phyloP scores from a whole-genome alignment of 768 basidiomycete species.

The Leccinum rimulosum region DNA sequence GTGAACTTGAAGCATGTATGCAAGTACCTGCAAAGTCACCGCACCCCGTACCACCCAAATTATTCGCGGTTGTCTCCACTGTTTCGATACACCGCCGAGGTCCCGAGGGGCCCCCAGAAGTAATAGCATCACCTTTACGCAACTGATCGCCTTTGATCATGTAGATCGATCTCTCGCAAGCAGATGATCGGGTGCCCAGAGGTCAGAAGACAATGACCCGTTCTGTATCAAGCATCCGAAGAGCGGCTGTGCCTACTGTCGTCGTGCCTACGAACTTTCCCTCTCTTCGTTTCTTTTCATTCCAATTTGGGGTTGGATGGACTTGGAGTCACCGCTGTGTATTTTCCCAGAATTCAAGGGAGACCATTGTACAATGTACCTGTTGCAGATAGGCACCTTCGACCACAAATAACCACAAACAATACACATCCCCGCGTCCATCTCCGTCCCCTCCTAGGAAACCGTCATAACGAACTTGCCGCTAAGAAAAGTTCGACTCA shows the following conservation, averaged over 20 bases:
- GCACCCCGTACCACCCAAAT: not conserved
- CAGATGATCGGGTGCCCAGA: not conserved
- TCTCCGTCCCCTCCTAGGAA: conserved; percentile 12
- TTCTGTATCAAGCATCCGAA: not conserved
- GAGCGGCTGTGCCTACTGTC: not conserved
- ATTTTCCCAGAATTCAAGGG: not conserved
- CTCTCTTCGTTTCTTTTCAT: conserved; percentile 3
- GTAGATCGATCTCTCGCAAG: conserved; percentile 3
- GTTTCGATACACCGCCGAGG: conserved; percentile 9
- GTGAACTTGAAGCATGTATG: not conserved
- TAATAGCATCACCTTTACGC: not conserved
- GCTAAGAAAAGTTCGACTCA: conserved; percentile 13
- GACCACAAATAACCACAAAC: conserved; percentile 8
- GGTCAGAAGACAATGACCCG: not conserved
- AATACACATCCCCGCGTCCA: not conserved
- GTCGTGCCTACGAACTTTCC: conserved; percentile 8
- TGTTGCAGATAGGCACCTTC: not conserved
- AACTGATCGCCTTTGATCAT: not conserved
- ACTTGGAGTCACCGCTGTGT: not conserved
- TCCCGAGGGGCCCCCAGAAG: conserved; percentile 10
- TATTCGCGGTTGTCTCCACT: not conserved
- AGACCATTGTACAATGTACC: not conserved
- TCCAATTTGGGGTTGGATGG: conserved; percentile 4
- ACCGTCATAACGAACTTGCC: conserved; percentile 34
- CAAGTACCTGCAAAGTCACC: not conserved